Percentiles rank a stretch among this genome's conserved stretches.
phyloP scores from a whole-genome alignment of 352 stramenopile genomes.

The Phytophthora tentaculata region DNA sequence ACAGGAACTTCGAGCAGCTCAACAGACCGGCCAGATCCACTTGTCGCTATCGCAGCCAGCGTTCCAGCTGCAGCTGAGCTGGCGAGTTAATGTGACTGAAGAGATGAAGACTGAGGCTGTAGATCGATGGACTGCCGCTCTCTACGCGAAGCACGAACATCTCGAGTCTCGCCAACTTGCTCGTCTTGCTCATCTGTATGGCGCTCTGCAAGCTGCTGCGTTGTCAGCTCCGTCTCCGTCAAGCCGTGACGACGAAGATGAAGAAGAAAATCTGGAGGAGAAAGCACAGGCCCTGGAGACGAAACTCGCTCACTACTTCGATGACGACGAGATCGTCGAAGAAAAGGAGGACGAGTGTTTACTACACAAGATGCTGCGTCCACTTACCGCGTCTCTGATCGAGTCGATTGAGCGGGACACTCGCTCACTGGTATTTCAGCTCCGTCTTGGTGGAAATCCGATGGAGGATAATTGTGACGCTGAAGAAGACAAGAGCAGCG shows the following conservation, averaged over 20 bases:
- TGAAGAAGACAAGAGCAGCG: constrained; percentile 25
- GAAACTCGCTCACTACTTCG: constrained; percentile 72
- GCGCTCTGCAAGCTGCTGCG: constrained; percentile 50
- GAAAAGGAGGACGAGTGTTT: constrained; percentile 30
- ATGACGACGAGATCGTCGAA: constrained; percentile 37
- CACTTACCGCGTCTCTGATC: constrained; percentile 56
- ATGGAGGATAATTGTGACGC: constrained; percentile 18
- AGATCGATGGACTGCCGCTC: constrained; percentile 40
- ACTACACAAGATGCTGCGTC: constrained; percentile 53
- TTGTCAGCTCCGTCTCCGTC: constrained; percentile 27
- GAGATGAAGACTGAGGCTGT: constrained; percentile 22
- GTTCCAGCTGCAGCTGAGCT: constrained; percentile 61
- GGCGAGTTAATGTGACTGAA: constrained; percentile 16
- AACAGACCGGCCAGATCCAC: constrained; percentile 62
- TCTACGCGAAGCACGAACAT: constrained; percentile 66
- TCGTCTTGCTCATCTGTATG: constrained; percentile 64
- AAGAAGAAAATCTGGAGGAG: constrained; percentile 23
- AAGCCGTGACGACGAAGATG: constrained; percentile 12
- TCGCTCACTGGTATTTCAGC: constrained; percentile 41
- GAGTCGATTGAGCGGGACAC: constrained; percentile 66
- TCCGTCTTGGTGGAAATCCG: constrained; percentile 22
- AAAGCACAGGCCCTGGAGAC: constrained; percentile 52
- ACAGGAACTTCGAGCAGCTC: constrained; percentile 56
- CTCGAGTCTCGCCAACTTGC: constrained; percentile 68
- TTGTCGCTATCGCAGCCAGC: constrained; percentile 57